Evolutionary conservation across 768 basidiomycete genomes (phyloP).

Genomic region (Termitomyces sp.): DNA sequence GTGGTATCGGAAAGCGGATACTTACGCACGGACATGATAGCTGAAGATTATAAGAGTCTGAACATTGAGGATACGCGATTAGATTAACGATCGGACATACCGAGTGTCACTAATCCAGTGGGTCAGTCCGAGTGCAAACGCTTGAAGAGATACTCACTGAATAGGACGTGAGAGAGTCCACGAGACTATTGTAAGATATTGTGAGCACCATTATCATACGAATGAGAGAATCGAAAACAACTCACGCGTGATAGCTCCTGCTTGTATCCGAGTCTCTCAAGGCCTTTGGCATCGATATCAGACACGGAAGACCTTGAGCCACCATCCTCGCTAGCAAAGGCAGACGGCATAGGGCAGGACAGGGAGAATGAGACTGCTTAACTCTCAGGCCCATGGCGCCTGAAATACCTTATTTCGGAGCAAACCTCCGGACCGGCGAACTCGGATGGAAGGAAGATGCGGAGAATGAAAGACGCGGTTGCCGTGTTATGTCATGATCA

Average conservation of each 20-base stretch:
- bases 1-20: conserved; percentile 5
- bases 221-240: not conserved
- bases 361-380: not conserved
- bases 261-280: conserved; percentile 48
- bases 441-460: not conserved
- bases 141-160: conserved; percentile 33
- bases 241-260: conserved; percentile 49
- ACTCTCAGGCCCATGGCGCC: not conserved
- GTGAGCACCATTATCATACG: not conserved
- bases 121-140: not conserved
- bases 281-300: conserved; percentile 20
- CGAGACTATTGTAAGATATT: conserved; percentile 29
- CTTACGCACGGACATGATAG: conserved; percentile 60
- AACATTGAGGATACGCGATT: not conserved
- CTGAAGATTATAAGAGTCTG: conserved; percentile 21
- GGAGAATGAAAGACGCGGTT: not conserved
- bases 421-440: not conserved
- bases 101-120: conserved; percentile 36
- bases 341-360: not conserved
- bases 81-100: conserved; percentile 22
- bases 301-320: not conserved
- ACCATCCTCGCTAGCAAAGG: conserved; percentile 1
- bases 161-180: conserved; percentile 47
- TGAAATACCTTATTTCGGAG: not conserved
- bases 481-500: not conserved